Evolutionary conservation across 1,284 basidiomycete genomes (phyloP).

Genomic region (Stereum hirsutum): DNA sequence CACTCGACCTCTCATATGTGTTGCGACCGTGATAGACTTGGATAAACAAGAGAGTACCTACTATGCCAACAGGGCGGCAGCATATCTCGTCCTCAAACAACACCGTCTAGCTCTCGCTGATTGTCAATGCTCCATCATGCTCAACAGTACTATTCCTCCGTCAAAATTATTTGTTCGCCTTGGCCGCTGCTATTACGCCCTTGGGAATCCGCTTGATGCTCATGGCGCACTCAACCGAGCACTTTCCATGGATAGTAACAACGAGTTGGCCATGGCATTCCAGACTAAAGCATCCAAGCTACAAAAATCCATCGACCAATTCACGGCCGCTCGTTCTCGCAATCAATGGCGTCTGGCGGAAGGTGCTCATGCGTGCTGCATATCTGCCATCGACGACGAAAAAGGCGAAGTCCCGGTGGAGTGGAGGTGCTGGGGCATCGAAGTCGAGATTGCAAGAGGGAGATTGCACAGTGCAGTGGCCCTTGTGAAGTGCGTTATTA

Average conservation of each 20-base stretch:
- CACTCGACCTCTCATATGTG: too few relatives aligned
- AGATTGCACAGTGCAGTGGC: slow-evolving; percentile 8
- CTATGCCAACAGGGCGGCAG: slow-evolving; percentile 7
- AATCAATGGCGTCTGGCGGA: slow-evolving; percentile 14
- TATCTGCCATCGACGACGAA: slow-evolving; percentile 8
- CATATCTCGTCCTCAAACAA: slow-evolving; percentile 3
- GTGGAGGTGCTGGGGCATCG: slow-evolving; percentile 13
- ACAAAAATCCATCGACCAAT: slow-evolving; percentile 9
- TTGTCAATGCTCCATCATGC: slow-evolving; percentile 8
- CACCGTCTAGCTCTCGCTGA: slow-evolving; percentile 9
- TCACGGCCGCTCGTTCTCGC: slow-evolving; percentile 7
- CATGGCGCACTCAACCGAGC: slow-evolving; percentile 9
- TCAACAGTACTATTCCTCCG: neutral
- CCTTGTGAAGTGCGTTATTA: slow-evolving; percentile 9
- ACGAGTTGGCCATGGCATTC: slow-evolving; percentile 6
- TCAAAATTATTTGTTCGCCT: slow-evolving; percentile 2
- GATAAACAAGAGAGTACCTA: neutral
- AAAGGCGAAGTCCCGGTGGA: slow-evolving; percentile 7
- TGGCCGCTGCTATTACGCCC: slow-evolving; percentile 11
- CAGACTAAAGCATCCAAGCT: slow-evolving; percentile 7
- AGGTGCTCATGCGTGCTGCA: slow-evolving; percentile 10
- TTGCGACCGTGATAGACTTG: too few relatives aligned
- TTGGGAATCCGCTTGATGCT: slow-evolving; percentile 8
- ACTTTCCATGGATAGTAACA: slow-evolving; percentile 5
- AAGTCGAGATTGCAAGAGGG: slow-evolving; percentile 10